Percentiles rank a stretch among this genome's conserved stretches.
These are phyloP conservation scores for Pleurotus citrinopileatus DNA, from an alignment of 768 basidiomycete genomes.

Conservation along the genomic window DNA sequence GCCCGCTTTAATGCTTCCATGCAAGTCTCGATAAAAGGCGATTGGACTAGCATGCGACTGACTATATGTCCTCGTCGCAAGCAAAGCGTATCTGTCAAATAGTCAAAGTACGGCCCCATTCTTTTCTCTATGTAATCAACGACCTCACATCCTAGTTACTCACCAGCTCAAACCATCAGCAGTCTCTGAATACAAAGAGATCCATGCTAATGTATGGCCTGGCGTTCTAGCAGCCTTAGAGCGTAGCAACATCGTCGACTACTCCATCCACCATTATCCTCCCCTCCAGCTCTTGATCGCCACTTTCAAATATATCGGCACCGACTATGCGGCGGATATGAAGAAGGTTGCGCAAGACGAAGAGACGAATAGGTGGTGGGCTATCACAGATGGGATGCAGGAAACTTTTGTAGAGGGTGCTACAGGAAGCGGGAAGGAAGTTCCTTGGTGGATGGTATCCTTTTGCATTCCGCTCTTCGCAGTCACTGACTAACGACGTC, in stretches of 20 bases:
- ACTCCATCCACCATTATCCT: slow-evolving; percentile 71
- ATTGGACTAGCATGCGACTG: background rate
- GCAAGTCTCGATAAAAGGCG: background rate
- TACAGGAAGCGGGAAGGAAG: slow-evolving; percentile 59
- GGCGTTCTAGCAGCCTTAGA: slow-evolving; percentile 61
- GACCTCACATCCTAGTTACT: background rate
- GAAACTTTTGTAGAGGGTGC: slow-evolving; percentile 71
- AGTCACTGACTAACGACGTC: background rate
- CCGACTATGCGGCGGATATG: slow-evolving; percentile 69
- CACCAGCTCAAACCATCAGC: slow-evolving; percentile 51
- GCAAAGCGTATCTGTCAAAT: slow-evolving; percentile 67
- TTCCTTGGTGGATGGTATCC: slow-evolving; percentile 71
- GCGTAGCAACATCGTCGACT: slow-evolving; percentile 66
- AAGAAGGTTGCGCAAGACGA: slow-evolving; percentile 56
- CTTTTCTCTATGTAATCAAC: background rate
- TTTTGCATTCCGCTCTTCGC: background rate
- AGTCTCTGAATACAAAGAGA: slow-evolving; percentile 48
- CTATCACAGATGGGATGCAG: slow-evolving; percentile 75
- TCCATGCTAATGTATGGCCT: slow-evolving; percentile 69
- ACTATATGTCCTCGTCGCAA: slow-evolving; percentile 24
- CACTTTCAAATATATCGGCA: slow-evolving; percentile 73
- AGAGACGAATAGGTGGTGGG: slow-evolving; percentile 78
- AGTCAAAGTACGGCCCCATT: slow-evolving; percentile 48
- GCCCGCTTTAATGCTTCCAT: background rate
- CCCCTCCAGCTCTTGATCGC: slow-evolving; percentile 68